phyloP scores from a whole-genome alignment of 176 grass and related monocot genomes.

The Zoysia japonica region DNA sequence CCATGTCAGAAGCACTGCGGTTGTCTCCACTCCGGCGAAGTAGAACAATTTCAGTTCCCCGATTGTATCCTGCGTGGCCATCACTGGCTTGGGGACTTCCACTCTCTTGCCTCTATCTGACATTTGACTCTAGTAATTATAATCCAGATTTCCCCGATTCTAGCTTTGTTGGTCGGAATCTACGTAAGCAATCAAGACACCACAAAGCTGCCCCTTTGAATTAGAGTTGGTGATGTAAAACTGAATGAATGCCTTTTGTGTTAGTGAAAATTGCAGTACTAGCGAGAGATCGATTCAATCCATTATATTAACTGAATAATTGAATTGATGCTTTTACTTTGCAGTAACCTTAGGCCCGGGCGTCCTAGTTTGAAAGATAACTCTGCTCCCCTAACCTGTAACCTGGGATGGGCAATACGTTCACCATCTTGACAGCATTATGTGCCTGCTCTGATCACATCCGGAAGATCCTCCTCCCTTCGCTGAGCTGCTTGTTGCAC shows the following conservation, averaged over 20 bases:
- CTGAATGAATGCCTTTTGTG: neutral
- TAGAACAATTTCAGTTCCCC: slow-evolving; percentile 80
- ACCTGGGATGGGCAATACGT: too few relatives aligned
- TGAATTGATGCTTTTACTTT: neutral
- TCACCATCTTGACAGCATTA: too few relatives aligned
- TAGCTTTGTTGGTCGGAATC: slow-evolving; percentile 52
- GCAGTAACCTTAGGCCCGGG: neutral
- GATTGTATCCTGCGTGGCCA: slow-evolving; percentile 62
- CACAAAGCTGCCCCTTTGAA: neutral
- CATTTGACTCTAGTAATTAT: slow-evolving; percentile 49
- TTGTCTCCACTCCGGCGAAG: slow-evolving; percentile 73
- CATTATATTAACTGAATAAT: too few relatives aligned
- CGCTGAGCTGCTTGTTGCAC: too few relatives aligned
- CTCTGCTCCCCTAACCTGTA: too few relatives aligned
- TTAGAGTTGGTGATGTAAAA: neutral
- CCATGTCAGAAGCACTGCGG: slow-evolving; percentile 62
- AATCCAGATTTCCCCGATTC: slow-evolving; percentile 63
- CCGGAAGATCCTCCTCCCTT: too few relatives aligned
- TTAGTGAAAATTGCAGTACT: neutral
- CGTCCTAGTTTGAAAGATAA: too few relatives aligned
- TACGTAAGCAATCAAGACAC: neutral
- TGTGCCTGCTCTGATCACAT: too few relatives aligned
- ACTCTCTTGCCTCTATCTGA: slow-evolving; percentile 23
- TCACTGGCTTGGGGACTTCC: slow-evolving; percentile 38
- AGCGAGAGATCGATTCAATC: neutral